Evolutionary conservation across 768 basidiomycete genomes (phyloP), one percentile per base, ranked within the genome.

Genomic region (Rhodotorula paludigena): DNA sequence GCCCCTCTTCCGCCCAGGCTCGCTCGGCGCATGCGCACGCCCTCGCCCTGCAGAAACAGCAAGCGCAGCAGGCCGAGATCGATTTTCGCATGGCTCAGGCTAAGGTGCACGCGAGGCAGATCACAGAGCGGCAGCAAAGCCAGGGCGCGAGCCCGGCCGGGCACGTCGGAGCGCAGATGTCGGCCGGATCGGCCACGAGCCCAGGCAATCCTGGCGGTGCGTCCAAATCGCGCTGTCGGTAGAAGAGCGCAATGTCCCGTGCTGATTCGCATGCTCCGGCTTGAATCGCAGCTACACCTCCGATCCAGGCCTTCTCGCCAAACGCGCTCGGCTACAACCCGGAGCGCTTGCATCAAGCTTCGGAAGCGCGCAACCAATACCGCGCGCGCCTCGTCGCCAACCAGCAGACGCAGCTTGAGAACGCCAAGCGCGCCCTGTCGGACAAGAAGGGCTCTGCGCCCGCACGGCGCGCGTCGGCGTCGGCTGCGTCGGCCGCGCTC

Each of bases 391-490:
- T 63, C 33, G 30, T 28, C 38, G 48, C 56, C 28, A 57, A 28
- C 18, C 63, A 64, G 47, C 56, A 48, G 21, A 21, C 63, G 21
- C 63, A 64, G 39, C 47, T 49, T 25, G 38, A 56, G 39, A 11
- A 12, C 28, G 35, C 55, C 23, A 55, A 57, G 35, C 38, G 28
- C 11, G 33, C 23, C 8, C 48, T 36, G 7, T 20, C n/a, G 4
- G 11, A 21, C 20, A n/a, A 39, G 12, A n/a, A 28, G 32, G 15
- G 21, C 18, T n/a, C 1, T 8, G 10, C 3, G 30, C 30, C 45
- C 8, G 28, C 56, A 20, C 53, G 38, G 18, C 21, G 39, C n/a
- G 18, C 15, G 39, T 30, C 28, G n/a, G 15, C 38, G 10, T 36
- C 23, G 11, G 54, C 36, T 5, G 12, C 53, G 36, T 23, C 52